phyloP scores from a whole-genome alignment of 2,329 filamentous ascomycete species.

The Hymenotorrendiella dingleyae region DNA sequence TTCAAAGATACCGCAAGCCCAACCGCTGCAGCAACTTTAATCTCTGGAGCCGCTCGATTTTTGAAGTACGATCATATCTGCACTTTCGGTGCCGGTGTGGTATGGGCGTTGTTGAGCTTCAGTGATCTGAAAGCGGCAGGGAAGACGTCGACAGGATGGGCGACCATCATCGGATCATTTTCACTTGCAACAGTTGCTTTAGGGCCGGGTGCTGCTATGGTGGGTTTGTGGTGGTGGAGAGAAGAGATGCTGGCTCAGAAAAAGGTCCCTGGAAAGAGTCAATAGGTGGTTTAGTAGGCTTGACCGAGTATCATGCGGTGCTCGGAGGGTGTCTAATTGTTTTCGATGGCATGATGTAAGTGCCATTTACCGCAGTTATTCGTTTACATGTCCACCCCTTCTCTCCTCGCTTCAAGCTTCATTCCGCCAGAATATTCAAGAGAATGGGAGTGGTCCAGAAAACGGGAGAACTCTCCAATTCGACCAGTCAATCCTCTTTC shows the following conservation, averaged over 20 bases:
- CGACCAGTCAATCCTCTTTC: no score
- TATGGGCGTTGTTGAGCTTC: constrained; percentile 32
- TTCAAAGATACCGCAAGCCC: constrained; percentile 3
- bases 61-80: constrained; percentile 21
- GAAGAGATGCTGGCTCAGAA: constrained; percentile 29
- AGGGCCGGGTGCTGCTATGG: constrained; percentile 30
- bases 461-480: no score
- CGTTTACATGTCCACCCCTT: no score
- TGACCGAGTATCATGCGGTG: no score
- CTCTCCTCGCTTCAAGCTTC: no score
- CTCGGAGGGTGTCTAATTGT: no score
- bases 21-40: constrained; percentile 1
- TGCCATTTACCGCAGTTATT: no score
- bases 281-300: no score
- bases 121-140: constrained; percentile 30
- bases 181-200: constrained; percentile 15
- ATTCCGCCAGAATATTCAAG: no score
- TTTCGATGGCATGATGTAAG: no score
- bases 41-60: constrained; percentile 2
- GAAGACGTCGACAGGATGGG: constrained; percentile 25
- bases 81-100: constrained; percentile 17
- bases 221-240: constrained; percentile 31
- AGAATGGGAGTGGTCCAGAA: no score
- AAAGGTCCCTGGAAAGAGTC: background rate
- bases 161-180: constrained; percentile 18